Evolutionary conservation across 306 rosid genomes (phyloP).

Genomic region (Prunus salicina): DNA sequence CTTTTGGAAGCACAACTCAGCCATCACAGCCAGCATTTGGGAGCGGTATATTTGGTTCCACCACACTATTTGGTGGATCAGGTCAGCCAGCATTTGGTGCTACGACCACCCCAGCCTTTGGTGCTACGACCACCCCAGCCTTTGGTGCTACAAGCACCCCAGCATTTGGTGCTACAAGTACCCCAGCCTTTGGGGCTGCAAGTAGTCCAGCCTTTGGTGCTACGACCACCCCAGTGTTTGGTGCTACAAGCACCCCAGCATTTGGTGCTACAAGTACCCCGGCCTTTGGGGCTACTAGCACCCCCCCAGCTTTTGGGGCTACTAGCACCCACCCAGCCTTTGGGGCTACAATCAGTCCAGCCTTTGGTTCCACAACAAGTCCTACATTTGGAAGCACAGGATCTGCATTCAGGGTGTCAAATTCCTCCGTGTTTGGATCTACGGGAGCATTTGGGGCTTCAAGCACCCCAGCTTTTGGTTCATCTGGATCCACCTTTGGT

Average conservation of each 20-base stretch:
- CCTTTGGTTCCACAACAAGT: conserved; percentile 47
- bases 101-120: too few species aligned
- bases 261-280: conserved; percentile 34
- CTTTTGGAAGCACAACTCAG: too few species aligned
- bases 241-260: conserved; percentile 30
- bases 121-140: too few species aligned
- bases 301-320: conserved; percentile 9
- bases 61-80: too few species aligned
- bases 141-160: too few species aligned
- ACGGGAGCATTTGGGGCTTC: conserved; percentile 71
- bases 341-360: conserved; percentile 38
- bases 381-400: conserved; percentile 68
- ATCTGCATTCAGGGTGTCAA: conserved; percentile 51
- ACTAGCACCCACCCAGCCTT: conserved; percentile 17
- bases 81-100: too few species aligned
- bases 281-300: conserved; percentile 35
- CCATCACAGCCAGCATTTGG: too few species aligned
- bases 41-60: too few species aligned
- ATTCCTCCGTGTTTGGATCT: conserved; percentile 55
- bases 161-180: conserved; percentile 45
- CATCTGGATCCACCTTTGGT: conserved; percentile 38
- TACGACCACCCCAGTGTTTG: conserved; percentile 38
- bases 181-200: not conserved
- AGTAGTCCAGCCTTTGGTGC: conserved; percentile 46
- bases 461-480: conserved; percentile 39